These are phyloP conservation scores for Mycena epipterygia DNA, from an alignment of 768 basidiomycete genomes.

Conservation along the genomic window DNA sequence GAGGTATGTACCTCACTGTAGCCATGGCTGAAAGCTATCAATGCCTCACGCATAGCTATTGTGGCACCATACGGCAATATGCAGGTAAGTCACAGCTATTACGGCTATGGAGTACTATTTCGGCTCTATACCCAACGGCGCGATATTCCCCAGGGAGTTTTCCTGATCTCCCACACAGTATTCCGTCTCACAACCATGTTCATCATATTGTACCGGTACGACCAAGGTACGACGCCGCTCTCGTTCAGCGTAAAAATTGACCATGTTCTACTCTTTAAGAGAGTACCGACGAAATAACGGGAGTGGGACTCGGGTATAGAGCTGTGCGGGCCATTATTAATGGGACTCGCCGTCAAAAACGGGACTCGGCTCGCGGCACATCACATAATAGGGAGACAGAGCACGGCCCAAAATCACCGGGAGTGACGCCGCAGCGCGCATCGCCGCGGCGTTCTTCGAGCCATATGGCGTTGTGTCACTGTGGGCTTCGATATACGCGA, in stretches of 20 bases:
- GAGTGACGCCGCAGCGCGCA: conserved; percentile 57
- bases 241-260: conserved; percentile 57
- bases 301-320: no score
- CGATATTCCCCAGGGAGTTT: conserved; percentile 14
- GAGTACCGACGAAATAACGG: no score
- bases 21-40: no score
- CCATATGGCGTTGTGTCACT: conserved; percentile 50
- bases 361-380: conserved; percentile 70
- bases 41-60: no score
- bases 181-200: conserved; percentile 33
- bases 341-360: no score
- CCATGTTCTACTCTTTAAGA: conserved; percentile 61
- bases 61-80: no score
- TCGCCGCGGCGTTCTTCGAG: conserved; percentile 53
- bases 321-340: no score
- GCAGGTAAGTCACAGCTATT: no score
- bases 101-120: no score
- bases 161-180: no score
- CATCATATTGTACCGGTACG: conserved; percentile 64
- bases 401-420: conserved; percentile 50
- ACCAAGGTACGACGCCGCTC: conserved; percentile 68
- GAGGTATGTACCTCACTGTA: no score
- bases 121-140: no score
- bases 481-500: conserved; percentile 64
- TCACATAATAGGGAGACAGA: conserved; percentile 63